A percentile compares a stretch with the other conserved stretches of the same genome.
Evolutionary conservation across 2,329 filamentous ascomycete species (phyloP).

Genomic region (Calonectria hawksworthii): DNA sequence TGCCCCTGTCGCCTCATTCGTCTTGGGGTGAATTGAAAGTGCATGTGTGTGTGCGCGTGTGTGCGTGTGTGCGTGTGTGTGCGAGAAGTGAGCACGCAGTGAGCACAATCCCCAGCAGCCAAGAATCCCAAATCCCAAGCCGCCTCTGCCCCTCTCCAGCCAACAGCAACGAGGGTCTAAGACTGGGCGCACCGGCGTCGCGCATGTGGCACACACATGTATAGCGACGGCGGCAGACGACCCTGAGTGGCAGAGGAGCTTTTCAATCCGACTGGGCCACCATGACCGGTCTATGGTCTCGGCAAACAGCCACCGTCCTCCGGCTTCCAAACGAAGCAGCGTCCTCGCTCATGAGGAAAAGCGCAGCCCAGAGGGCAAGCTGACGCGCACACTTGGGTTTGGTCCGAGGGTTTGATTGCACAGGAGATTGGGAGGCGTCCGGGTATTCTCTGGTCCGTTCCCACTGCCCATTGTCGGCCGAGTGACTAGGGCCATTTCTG

Average conservation of each 20-base stretch:
- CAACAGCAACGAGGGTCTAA: not conserved
- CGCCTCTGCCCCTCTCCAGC: not conserved
- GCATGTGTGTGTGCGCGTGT: not conserved
- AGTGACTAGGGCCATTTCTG: constrained; percentile 5
- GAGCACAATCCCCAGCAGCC: constrained; percentile 1
- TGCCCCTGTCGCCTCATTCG: constrained; percentile 33
- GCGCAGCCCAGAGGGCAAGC: not conserved
- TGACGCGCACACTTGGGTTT: constrained; percentile 14
- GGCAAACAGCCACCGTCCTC: constrained; percentile 15
- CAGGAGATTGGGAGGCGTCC: constrained; percentile 26
- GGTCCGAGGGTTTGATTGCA: constrained; percentile 21
- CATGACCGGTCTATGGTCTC: not conserved
- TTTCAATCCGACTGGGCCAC: constrained; percentile 6
- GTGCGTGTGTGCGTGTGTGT: not conserved
- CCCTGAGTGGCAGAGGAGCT: not conserved
- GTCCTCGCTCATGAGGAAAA: constrained; percentile 30
- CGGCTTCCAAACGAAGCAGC: constrained; percentile 28
- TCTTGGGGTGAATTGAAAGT: not conserved
- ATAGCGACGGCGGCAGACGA: not conserved
- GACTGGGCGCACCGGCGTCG: not conserved
- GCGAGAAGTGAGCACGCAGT: not conserved
- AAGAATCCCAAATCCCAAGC: not conserved
- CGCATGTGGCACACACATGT: constrained; percentile 6
- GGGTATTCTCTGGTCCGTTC: constrained; percentile 9
- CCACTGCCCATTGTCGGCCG: constrained; percentile 18